These are phyloP conservation scores for Lecanicillium sp. DNA, from an alignment of 2,329 filamentous ascomycete genomes.

Conservation along the genomic window DNA sequence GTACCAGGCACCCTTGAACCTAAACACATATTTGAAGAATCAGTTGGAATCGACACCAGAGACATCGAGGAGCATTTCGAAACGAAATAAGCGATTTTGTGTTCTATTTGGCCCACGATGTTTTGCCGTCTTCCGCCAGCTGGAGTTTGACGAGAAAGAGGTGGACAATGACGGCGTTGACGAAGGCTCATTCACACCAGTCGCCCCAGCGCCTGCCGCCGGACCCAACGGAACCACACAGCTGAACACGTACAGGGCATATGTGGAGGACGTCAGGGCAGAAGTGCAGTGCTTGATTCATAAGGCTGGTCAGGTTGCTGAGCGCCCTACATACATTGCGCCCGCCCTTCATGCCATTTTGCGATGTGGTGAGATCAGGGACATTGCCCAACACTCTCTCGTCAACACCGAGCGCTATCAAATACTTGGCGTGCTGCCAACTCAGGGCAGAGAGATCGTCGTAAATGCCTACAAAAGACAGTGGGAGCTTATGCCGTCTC, in stretches of 20 bases:
- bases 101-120: slow-evolving; percentile 46
- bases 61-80: slow-evolving; percentile 39
- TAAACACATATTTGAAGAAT: slow-evolving; percentile 46
- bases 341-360: slow-evolving; percentile 23
- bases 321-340: slow-evolving; percentile 21
- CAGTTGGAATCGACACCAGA: slow-evolving; percentile 30
- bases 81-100: slow-evolving; percentile 48
- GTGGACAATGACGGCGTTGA: slow-evolving; percentile 31
- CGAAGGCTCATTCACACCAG: slow-evolving; percentile 28
- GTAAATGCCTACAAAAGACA: slow-evolving; percentile 33
- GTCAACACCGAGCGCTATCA: slow-evolving; percentile 26
- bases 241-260: slow-evolving; percentile 35
- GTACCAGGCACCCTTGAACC: slow-evolving; percentile 32
- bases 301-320: slow-evolving; percentile 22
- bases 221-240: slow-evolving; percentile 27
- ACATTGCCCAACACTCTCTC: slow-evolving; percentile 18
- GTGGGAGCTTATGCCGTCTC: slow-evolving; percentile 26
- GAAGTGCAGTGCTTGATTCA: slow-evolving; percentile 38
- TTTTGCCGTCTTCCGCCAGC: slow-evolving; percentile 37
- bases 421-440: slow-evolving; percentile 28
- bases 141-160: slow-evolving; percentile 39
- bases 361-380: slow-evolving; percentile 21
- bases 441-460: slow-evolving; percentile 24
- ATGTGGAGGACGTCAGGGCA: slow-evolving; percentile 40
- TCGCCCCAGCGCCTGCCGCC: slow-evolving; percentile 21